Base-by-base conservation (phyloP, 176 grass and related monocot genomes). In the Hsuehochloa calcarea region DNA sequence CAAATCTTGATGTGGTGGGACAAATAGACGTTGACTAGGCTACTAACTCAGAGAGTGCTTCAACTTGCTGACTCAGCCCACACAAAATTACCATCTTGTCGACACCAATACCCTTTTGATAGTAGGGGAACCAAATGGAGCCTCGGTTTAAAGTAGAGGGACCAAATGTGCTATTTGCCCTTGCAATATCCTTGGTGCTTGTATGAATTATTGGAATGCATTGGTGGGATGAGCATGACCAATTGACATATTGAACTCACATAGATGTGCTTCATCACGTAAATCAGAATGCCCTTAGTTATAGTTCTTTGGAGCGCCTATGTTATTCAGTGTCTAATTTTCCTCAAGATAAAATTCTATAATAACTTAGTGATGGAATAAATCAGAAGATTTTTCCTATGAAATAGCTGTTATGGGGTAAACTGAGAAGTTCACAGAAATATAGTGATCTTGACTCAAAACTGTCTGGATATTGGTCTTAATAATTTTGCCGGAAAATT, bases 71-170 rank as follows among this genome's bases (percentile, higher is more conserved):
- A 43, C 56, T 78, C 58, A 61, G 23, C 14, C 4, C 23, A 1
- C 39, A 64, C 9, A 4, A 79, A 79, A 79, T 79, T 27, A 65
- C 58, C 76, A 79, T 79, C 40, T 79, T 79, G 9, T 79, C 43
- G n/a, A 59, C 43, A 19, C 3, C 40, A 46, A 62, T 19, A 15
- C 40, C 9, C 4, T 64, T 64, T 26, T 0, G 19, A 54, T 10
- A 31, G 23, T 10, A 65, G 7, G 75, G 76, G 25, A 43, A 27
- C 4, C 4, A 64, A 20, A 78, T 46, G 46, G 5, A 47, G 25
- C 15, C 55, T 29, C 1, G 3, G 23, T 27, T 25, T 45, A 31
- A 63, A 62, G 23, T 63, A 59, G 20, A 58, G 61, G 39, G 23
- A 31, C 4, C 13, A 79, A 78, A 47, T 65, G 59, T 79, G 76